A percentile compares a stretch with the other conserved stretches of the same genome.
Evolutionary conservation across 169 alveolate species (phyloP).

Genomic region (Plasmodium vivax): DNA sequence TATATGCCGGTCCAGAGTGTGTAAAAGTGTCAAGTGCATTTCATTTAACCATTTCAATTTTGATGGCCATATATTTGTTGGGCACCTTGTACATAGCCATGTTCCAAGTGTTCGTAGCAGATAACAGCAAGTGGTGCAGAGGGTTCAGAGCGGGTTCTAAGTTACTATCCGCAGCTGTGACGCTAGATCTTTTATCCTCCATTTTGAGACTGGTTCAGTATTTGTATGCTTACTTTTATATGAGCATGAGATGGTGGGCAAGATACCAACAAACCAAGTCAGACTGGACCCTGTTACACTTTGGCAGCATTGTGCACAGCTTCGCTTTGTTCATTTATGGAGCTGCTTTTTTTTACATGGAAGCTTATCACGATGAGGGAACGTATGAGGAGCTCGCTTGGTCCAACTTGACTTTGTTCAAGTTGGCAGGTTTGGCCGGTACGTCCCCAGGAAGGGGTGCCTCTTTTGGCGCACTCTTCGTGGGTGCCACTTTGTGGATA

Average conservation of each 20-base stretch:
- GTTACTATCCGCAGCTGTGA: constrained; percentile 87
- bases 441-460: neutral
- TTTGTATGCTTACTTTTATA: constrained; percentile 86
- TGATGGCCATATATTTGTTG: constrained; percentile 84
- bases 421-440: constrained; percentile 88
- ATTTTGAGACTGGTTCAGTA: constrained; percentile 86
- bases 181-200: constrained; percentile 85
- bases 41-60: constrained; percentile 85
- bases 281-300: constrained; percentile 89
- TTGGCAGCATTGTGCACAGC: constrained; percentile 87
- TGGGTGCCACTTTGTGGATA: neutral
- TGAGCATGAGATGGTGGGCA: constrained; percentile 91
- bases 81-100: constrained; percentile 87
- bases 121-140: constrained; percentile 87
- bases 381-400: constrained; percentile 90
- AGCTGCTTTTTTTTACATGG: constrained; percentile 87
- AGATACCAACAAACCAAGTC: constrained; percentile 89
- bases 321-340: constrained; percentile 88
- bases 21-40: constrained; percentile 85
- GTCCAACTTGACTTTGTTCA: constrained; percentile 85
- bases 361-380: constrained; percentile 91
- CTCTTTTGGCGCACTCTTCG: neutral
- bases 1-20: constrained; percentile 89
- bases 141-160: constrained; percentile 91
- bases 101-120: constrained; percentile 90